Evolutionary conservation across 83 land plant species (phyloP), one percentile per base, ranked within the genome.

Genomic region (Thuja plicata): DNA sequence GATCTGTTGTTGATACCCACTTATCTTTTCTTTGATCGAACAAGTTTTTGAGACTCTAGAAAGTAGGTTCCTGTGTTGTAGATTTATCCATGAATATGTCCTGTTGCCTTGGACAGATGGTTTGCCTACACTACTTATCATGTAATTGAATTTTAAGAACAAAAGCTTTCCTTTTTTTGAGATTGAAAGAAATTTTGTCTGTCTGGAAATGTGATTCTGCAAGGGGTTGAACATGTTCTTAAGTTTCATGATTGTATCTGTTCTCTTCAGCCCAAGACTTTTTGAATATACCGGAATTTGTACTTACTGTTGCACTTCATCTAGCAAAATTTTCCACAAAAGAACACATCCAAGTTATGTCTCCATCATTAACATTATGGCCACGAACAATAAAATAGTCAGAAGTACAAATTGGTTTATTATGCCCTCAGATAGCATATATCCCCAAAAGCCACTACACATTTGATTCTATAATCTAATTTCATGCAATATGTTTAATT

Each of bases 81-180:
- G 60, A 85, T 54, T 38, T 85, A 32, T 85, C 62, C 46, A 52
- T 52, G 37, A 83, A 13, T 83, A 12, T 48, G 54, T 46, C 85
- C 32, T 83, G 35, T 83, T 83, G 54, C 48, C 85, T 83, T 83
- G 85, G 86, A 50, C 54, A 32, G 55, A 85, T 38, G 34, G 40
- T 85, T 85, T 32, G 19, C 30, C 54, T 85, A 85, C 86, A 85
- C 41, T 50, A 85, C 21, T 85, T 85, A 55, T 85, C 86, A 54
- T 85, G 54, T 54, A 85, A 85, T 85, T 85, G 46, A 85, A 85
- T 85, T 52, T 85, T 79, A 85, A 52, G 86, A 85, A 52, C 40
- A 30, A 34, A 35, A 54, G 54, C 8, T 35, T 85, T 52, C 32
- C 21, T 32, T 50, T 10, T 84, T 32, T 41, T 41, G 48, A 85